These are phyloP conservation scores for Leccinum insigne DNA, from an alignment of 1,284 basidiomycete species.

Conservation along the genomic window DNA sequence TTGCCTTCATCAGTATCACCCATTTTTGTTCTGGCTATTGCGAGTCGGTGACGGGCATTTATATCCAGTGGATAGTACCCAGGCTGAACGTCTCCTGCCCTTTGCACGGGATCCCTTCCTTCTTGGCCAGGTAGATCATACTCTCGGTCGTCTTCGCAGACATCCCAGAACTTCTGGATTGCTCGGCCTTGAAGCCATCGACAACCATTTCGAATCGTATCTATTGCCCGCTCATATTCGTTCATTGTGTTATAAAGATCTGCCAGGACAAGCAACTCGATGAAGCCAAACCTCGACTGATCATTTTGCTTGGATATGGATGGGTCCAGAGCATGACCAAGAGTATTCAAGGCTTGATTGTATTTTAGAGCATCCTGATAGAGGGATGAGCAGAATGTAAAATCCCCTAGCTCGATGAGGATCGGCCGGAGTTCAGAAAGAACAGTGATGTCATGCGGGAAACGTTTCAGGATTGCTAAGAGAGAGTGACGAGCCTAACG, in stretches of 20 bases:
- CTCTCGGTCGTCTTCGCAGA: conserved; percentile 85
- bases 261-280: conserved; percentile 76
- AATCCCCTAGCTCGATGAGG: conserved; percentile 60
- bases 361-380: conserved; percentile 45
- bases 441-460: conserved; percentile 68
- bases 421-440: conserved; percentile 72
- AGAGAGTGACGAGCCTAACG: conserved; percentile 74
- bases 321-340: conserved; percentile 50
- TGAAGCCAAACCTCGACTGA: conserved; percentile 49
- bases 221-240: conserved; percentile 69
- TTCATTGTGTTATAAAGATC: conserved; percentile 80
- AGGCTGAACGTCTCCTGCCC: conserved; percentile 17
- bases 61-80: conserved; percentile 16
- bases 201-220: conserved; percentile 74
- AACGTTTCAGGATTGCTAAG: conserved; percentile 72
- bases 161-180: conserved; percentile 80
- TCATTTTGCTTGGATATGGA: conserved; percentile 43
- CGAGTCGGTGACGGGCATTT: conserved; percentile 76
- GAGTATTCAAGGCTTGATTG: conserved; percentile 41
- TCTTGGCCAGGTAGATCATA: conserved; percentile 44
- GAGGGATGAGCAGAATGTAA: conserved; percentile 48
- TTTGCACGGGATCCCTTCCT: conserved; percentile 8
- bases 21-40: conserved; percentile 81
- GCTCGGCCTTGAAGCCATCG: conserved; percentile 88
- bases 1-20: conserved; percentile 57